A percentile compares a stretch with the other conserved stretches of the same genome.
Evolutionary conservation across 2,329 filamentous ascomycete genomes (phyloP).

Genomic region (Cytospora schulzeri): DNA sequence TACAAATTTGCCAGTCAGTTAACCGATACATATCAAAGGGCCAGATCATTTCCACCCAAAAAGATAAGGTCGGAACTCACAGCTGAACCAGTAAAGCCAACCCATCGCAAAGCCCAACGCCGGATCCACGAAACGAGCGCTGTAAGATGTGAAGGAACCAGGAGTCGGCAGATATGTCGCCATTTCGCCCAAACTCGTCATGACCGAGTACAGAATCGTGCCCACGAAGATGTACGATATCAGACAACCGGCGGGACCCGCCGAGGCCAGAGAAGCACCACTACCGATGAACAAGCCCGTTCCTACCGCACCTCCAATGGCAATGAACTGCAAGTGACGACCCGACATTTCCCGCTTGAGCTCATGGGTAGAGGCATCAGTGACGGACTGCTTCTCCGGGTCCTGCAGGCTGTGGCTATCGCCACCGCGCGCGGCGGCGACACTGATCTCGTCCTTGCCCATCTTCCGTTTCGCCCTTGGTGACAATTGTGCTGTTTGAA

Average conservation of each 20-base stretch:
- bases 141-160: conserved; percentile 78
- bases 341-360: conserved; percentile 29
- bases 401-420: conserved; percentile 24
- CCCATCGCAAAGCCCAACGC: conserved; percentile 77
- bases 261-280: conserved; percentile 61
- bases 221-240: conserved; percentile 72
- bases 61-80: conserved; percentile 36
- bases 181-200: conserved; percentile 72
- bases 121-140: conserved; percentile 72
- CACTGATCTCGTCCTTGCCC: conserved; percentile 22
- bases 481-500: background rate
- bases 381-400: conserved; percentile 26
- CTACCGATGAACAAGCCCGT: conserved; percentile 73
- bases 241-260: conserved; percentile 67
- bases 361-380: conserved; percentile 23
- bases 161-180: conserved; percentile 76
- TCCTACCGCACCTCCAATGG: conserved; percentile 65
- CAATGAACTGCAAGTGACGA: conserved; percentile 53
- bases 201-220: conserved; percentile 73
- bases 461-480: conserved; percentile 2
- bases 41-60: background rate
- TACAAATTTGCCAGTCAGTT: conserved; percentile 15
- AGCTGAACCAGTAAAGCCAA: conserved; percentile 83
- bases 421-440: conserved; percentile 20
- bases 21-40: background rate